Evolutionary conservation across 2,329 filamentous ascomycete genomes (phyloP), one percentile per base, ranked within the genome.

Genomic region (Penicillium sp.): DNA sequence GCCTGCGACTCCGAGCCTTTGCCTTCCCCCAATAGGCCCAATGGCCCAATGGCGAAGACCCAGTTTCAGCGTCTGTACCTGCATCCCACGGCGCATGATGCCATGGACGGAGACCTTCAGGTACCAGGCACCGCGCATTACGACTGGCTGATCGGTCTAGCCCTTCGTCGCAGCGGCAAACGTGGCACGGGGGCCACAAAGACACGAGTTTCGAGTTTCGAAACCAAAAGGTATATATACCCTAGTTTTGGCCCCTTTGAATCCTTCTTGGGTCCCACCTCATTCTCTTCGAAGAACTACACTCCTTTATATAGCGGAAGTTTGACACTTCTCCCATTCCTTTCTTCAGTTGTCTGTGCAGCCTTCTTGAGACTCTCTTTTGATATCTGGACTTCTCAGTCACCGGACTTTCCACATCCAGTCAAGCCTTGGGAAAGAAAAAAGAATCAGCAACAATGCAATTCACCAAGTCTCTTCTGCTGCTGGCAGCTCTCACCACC

Each of bases 391-490:
- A 19, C 34, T 33, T 21, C 20, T 35, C 26, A 44, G 18, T 45
- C 33, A 29, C 37, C 23, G 30, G 26, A 39, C 43, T 23, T 11
- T 23, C 7, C 21, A 7, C 53, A 47, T 40, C 43, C 19, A 31
- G 46, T 39, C 36, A 32, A 47, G 30, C 26, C 35, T n/a, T n/a
- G n/a, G n/a, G n/a, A n/a, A n/a, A n/a, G n/a, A n/a, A n/a, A n/a
- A n/a, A n/a, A n/a, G n/a, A n/a, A n/a, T n/a, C n/a, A n/a, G n/a
- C n/a, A n/a, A 51, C 35, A 42, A 63, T 63, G 60, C 54, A 62
- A 30, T 51, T 63, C 53, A 49, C 54, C 48, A 59, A 59, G 45
- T 54, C 58, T 39, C 27, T 63, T 38, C 35, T 63, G 51, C 56
- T 63, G 46, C 58, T 62, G 44, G 56, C 58, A 52, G 54, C 56